Conservation (phyloP, 148 eudicot species). For the Cornus controversa region DNA sequence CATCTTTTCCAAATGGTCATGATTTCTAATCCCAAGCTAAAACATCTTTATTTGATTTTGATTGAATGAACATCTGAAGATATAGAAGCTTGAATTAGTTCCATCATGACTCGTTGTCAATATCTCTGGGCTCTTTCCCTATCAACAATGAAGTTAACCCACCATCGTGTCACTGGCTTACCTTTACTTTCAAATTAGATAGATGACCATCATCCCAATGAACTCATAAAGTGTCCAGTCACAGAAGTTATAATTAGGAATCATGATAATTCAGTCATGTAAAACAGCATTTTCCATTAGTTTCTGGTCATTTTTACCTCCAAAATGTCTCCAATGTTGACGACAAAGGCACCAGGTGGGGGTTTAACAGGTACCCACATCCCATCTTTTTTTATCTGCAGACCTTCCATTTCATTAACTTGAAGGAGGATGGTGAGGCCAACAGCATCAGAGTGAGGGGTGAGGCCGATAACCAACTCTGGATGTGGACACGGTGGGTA, state of each 20-base stretch:
- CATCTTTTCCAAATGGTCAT: background rate
- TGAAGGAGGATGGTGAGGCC: constrained; percentile 34
- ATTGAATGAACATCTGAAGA: background rate
- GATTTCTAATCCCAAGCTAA: background rate
- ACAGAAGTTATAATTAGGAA: no score
- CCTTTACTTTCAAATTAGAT: no score
- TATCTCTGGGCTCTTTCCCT: background rate
- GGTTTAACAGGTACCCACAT: constrained; percentile 28
- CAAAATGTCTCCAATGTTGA: constrained; percentile 32
- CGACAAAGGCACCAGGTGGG: constrained; percentile 23
- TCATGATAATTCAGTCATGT: background rate
- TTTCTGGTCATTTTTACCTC: constrained; percentile 16
- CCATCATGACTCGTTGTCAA: background rate
- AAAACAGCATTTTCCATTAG: background rate
- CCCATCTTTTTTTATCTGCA: constrained; percentile 28
- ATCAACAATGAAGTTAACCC: no score
- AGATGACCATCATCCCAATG: no score
- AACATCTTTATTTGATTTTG: background rate
- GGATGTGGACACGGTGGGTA: constrained; percentile 38
- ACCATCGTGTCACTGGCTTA: no score
- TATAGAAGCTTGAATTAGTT: no score
- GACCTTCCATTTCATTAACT: constrained; percentile 25
- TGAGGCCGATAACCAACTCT: constrained; percentile 30
- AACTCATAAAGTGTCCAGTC: no score
- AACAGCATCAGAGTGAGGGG: constrained; percentile 29